Conservation (phyloP, 2,329 filamentous ascomycete species). For the Kalmusia sp. region DNA sequence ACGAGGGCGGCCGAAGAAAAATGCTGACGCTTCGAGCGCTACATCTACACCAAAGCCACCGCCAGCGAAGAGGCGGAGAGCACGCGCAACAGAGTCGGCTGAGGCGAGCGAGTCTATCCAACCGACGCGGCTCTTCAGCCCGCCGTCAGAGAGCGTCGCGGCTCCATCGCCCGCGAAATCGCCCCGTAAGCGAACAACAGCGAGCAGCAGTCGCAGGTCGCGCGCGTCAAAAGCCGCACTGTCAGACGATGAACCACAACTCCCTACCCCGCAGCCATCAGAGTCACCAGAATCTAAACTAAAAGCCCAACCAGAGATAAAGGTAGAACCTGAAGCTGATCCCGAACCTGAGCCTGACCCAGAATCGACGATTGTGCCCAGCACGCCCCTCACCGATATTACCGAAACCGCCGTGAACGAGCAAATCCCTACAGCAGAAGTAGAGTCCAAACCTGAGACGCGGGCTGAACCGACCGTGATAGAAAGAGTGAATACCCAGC, state of each 20-base stretch:
- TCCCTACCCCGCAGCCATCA: slow-evolving; percentile 60
- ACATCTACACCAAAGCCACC: slow-evolving; percentile 55
- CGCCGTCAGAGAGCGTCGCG: slow-evolving; percentile 62
- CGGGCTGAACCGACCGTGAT: slow-evolving; percentile 46
- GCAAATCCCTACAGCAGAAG: slow-evolving; percentile 53
- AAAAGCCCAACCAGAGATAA: slow-evolving; percentile 26
- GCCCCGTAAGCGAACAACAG: slow-evolving; percentile 74
- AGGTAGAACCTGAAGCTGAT: slow-evolving; percentile 55
- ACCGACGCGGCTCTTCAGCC: slow-evolving; percentile 66
- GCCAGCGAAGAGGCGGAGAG: slow-evolving; percentile 45
- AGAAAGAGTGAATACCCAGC: slow-evolving; percentile 77
- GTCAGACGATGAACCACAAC: slow-evolving; percentile 43
- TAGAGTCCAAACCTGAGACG: slow-evolving; percentile 38
- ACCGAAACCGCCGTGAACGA: slow-evolving; percentile 72
- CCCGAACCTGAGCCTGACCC: slow-evolving; percentile 52
- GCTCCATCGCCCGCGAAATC: slow-evolving; percentile 26
- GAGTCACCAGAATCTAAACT: slow-evolving; percentile 59
- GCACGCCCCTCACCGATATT: slow-evolving; percentile 74
- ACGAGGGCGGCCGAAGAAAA: slow-evolving; percentile 59
- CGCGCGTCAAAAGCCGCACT: slow-evolving; percentile 50
- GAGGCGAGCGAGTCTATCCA: slow-evolving; percentile 56
- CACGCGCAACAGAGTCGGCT: slow-evolving; percentile 49
- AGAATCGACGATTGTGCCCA: slow-evolving; percentile 30
- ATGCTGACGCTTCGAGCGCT: slow-evolving; percentile 45
- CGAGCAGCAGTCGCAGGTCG: slow-evolving; percentile 49